Conservation (phyloP, 1,284 basidiomycete species). For the Golubevia sp. region DNA sequence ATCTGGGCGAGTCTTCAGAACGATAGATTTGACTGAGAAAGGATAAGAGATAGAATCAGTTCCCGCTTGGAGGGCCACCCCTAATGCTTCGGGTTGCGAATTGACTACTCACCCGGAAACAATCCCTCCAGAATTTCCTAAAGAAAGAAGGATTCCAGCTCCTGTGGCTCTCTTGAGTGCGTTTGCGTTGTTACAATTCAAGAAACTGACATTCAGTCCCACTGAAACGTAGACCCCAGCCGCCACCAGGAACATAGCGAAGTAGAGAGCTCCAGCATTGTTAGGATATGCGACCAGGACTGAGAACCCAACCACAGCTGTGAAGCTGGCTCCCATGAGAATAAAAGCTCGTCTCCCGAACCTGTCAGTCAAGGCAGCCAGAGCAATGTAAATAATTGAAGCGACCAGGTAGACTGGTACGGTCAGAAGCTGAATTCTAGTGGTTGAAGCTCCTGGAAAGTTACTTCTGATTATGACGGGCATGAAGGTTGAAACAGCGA, state of each 20-base stretch:
- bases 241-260: neutral
- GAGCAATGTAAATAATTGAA: neutral
- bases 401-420: slow-evolving; percentile 43
- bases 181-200: no score
- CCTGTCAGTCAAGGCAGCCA: neutral
- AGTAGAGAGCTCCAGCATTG: neutral
- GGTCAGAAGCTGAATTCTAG: slow-evolving; percentile 40
- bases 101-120: no score
- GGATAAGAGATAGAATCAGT: no score
- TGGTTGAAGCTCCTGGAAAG: slow-evolving; percentile 24
- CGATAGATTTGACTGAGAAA: no score
- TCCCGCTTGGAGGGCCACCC: no score
- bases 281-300: neutral
- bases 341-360: neutral
- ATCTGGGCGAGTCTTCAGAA: no score
- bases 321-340: neutral
- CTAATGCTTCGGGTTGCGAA: no score
- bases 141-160: no score
- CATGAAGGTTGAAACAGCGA: slow-evolving; percentile 30
- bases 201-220: no score
- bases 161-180: no score
- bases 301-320: neutral
- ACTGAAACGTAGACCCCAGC: neutral
- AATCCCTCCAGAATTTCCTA: no score
- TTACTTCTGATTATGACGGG: slow-evolving; percentile 33